Evolutionary conservation across 106 monocot genomes (phyloP), one percentile per base, ranked within the genome.

Genomic region (Dioscorea alata): DNA sequence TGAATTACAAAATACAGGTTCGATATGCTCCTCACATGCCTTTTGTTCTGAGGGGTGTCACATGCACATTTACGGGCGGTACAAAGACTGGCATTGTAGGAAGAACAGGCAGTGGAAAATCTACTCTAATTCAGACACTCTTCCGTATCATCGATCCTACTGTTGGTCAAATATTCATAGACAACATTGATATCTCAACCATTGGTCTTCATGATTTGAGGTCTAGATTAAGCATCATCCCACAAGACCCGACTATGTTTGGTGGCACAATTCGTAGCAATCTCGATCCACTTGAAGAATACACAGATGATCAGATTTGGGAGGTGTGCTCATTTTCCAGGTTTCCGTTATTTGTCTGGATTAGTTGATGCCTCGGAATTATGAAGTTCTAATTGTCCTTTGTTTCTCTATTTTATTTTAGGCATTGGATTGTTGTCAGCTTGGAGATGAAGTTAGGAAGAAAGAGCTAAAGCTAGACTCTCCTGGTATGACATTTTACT

Each of bases 201-300:
- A 86, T 95, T 24, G 95, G 91, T 64, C 73, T 95, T 63, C 91
- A 91, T 80, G 91, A 91, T 75, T 61, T 91, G 33, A 78, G 95
- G 68, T 84, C 86, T 4, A 88, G 81, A 70, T 71, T 94, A 21
- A 90, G 94, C 77, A 94, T 94, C 48, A 94, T 94, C 65, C 90
- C 90, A 2, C 94, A 94, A 73, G 94, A 94, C 54, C 94, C 94
- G 49, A 90, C 90, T 22, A 94, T 94, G 94, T 94, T 95, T 76
- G 91, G 88, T 63, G 95, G 91, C 14, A 91, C 86, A 12, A 42
- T 95, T 8, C 75, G 95, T 8, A 84, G 60, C 73, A 95, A 95
- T 48, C 79, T 95, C 24, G 94, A 95, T 49, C 94, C 94, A 24
- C 79, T 91, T 48, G 84, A 82, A 65, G 88, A 95, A 71, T 86